These are phyloP conservation scores for Xylariaceae sp. DNA, from an alignment of 2,329 filamentous ascomycete genomes.

Conservation along the genomic window DNA sequence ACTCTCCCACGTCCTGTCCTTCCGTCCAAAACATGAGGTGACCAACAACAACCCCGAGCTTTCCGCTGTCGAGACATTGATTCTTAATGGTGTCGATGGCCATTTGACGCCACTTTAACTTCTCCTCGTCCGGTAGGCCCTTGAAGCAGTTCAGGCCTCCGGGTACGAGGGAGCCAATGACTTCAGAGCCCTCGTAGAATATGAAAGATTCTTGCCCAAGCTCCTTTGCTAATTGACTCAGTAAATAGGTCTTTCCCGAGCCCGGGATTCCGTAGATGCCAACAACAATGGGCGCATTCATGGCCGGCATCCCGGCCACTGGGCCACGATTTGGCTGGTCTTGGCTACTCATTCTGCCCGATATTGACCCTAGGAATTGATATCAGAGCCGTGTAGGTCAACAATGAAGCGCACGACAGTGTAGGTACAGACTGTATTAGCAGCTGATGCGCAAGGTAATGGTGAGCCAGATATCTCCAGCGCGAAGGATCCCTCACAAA, in stretches of 20 bases:
- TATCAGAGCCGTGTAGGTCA: not conserved
- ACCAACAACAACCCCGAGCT: constrained; percentile 47
- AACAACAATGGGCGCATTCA: constrained; percentile 14
- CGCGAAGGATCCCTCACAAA: not conserved
- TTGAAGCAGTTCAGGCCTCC: constrained; percentile 49
- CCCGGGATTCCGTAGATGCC: constrained; percentile 25
- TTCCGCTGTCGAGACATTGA: constrained; percentile 34
- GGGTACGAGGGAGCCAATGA: constrained; percentile 40
- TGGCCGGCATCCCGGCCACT: not conserved
- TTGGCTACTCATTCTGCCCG: not conserved
- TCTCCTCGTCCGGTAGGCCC: constrained; percentile 33
- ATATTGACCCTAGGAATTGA: no score
- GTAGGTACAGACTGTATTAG: not conserved
- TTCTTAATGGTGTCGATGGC: constrained; percentile 45
- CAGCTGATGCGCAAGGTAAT: not conserved
- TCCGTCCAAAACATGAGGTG: constrained; percentile 54
- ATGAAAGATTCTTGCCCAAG: constrained; percentile 33
- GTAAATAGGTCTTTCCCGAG: constrained; percentile 21
- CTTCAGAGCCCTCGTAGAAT: constrained; percentile 51
- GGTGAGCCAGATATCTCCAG: not conserved
- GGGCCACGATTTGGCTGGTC: not conserved
- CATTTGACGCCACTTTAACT: constrained; percentile 37
- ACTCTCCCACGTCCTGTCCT: constrained; percentile 25
- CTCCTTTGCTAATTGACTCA: constrained; percentile 38
- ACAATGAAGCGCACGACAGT: not conserved